These are phyloP conservation scores for Zymoseptoria passerinii DNA, from an alignment of 2,329 filamentous ascomycete species.

Conservation along the genomic window DNA sequence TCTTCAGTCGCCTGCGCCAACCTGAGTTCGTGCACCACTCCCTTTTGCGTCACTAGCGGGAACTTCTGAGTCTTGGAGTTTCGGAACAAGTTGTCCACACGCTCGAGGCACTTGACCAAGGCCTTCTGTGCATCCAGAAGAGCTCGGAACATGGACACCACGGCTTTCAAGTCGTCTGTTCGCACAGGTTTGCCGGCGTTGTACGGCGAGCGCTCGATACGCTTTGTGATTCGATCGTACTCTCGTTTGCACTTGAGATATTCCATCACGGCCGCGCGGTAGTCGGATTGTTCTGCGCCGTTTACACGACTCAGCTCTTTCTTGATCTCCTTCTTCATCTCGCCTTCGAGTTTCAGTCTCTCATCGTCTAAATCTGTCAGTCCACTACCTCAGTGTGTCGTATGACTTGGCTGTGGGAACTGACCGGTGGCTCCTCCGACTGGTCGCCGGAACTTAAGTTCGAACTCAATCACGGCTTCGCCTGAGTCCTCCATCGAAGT, in stretches of 20 bases:
- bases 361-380: neutral
- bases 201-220: neutral
- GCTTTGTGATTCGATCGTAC: neutral
- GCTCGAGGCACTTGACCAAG: neutral
- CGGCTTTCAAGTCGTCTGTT: neutral
- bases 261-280: neutral
- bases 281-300: neutral
- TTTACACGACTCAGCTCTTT: neutral
- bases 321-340: neutral
- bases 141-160: neutral
- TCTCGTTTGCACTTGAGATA: neutral
- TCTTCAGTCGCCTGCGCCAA: neutral
- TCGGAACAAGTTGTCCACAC: neutral
- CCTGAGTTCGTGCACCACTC: neutral
- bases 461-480: neutral
- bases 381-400: neutral
- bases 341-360: neutral
- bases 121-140: neutral
- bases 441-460: neutral
- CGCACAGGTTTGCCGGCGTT: neutral
- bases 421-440: neutral
- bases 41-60: neutral
- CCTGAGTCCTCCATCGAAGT: neutral
- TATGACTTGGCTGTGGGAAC: neutral
- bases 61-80: neutral